Base-by-base conservation (phyloP, 495 filamentous ascomycete genomes). In the Lepraria neglecta region DNA sequence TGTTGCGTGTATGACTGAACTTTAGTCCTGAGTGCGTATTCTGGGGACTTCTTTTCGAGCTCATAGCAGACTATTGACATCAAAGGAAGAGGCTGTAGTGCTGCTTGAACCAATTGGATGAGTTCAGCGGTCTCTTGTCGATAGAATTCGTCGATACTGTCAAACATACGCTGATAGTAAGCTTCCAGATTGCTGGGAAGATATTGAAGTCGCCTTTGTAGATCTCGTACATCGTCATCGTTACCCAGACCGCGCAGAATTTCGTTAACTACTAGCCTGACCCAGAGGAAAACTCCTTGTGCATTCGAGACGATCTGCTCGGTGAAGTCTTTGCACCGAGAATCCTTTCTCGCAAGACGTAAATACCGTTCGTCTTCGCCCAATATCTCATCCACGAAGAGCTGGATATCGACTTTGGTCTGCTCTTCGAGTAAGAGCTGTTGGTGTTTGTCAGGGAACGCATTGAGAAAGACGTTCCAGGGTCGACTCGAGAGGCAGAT, bases 401-500 rank as follows among this genome's bases (percentile, higher is more conserved):
- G 14, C 30, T 55, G 45, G 47, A 67, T 67, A 35, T 64, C 65
- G 46, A 30, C 10, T 31, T 31, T 28, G 19, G 46, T 67, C 27
- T 60, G 47, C 35, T 64, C 61, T 45, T 67, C 43, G 15, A 67
- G 53, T 9, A 33, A 15, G 14, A 64, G 45, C 56, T 45, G 48
- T 28, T 28, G 57, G 21, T 44, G n/a, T 6, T 48, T 54, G n/a
- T 43, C 30, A 19, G 44, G 31, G 24, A 64, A 80, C 0, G 64
- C 67, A 53, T 76, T 67, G 31, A 73, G 62, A 56, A 82, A 82
- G 0, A 70, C 67, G 27, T 74, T 72, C 76, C 75, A 81, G 0
- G 78, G 78, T 1, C 80, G 71, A 60, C 80, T 82, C 15, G 78
- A 77, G 1, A 79, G 59, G 59, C 80, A 83, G 6, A 77, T 42